Base-by-base conservation (phyloP, 495 filamentous ascomycete genomes). In the Penicillium roqueforti region DNA sequence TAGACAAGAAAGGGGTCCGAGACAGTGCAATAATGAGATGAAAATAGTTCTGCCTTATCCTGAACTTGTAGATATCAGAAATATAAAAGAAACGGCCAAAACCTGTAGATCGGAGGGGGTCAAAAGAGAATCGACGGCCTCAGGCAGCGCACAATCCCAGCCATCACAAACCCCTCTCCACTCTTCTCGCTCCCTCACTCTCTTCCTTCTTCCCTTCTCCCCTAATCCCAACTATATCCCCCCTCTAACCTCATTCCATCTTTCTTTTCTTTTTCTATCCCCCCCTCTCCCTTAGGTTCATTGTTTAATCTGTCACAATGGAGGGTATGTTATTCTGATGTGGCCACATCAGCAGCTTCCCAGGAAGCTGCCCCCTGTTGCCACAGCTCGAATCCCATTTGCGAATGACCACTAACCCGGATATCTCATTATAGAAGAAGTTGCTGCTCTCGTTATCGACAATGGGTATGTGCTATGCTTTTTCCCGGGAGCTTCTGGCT, bases 361-460 rank as follows among this genome's bases (percentile, higher is more conserved):
- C 55, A 56, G 57, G 53, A 51, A 51, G 29, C 51, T 59, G 52
- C 54, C 46, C 50, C 58, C 25, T 3, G 34, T 36, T 22, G 41
- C 14, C 47, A 26, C 26, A 51, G 40, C 40, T 40, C 32, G 47
- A 46, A 19, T 13, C 28, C 11, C 13, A 31, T 13, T 23, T 45
- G 18, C 18, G 29, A 11, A 51, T 45, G n/a, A 41, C 36, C 48
- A 73, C 87, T 92, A 76, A 92, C 55, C 6, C 70, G 54, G 64
- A 46, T 55, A 53, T 61, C 72, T 52, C 55, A 55, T 51, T 81
- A 77, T 73, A 97, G 93, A 98, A 82, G 93, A 98, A 88, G 93
- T 98, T 80, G 93, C 93, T 77, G 93, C 93, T 78, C 92, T 98
- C 90, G 93, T 98, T 79, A 98, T 98, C 79, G 93, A 98, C 91